These are phyloP conservation scores for Typha latifolia DNA, from an alignment of 176 grass and related monocot genomes.

Conservation along the genomic window DNA sequence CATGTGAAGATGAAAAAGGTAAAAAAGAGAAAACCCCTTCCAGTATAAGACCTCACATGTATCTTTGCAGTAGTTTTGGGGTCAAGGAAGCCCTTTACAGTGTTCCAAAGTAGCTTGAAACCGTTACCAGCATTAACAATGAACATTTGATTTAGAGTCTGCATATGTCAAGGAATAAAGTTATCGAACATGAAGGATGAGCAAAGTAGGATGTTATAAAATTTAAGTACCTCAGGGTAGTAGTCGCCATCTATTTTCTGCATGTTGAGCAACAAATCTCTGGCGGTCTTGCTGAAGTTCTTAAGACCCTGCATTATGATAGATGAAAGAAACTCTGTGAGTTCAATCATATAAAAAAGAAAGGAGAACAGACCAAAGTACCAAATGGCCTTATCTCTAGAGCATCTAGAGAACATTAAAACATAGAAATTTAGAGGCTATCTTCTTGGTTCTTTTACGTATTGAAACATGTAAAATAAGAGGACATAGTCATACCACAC, in stretches of 20 bases:
- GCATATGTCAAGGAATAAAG: conserved; percentile 21
- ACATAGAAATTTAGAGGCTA: background rate
- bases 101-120: conserved; percentile 92
- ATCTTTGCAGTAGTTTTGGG: conserved; percentile 90
- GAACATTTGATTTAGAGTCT: conserved; percentile 96
- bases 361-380: too few relatives aligned
- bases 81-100: conserved; percentile 95
- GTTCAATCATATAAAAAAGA: too few relatives aligned
- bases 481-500: conserved; percentile 53
- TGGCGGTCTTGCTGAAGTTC: conserved; percentile 87
- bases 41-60: conserved; percentile 46
- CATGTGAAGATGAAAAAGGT: background rate
- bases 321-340: conserved; percentile 1
- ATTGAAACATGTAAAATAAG: background rate
- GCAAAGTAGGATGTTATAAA: background rate
- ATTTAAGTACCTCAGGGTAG: conserved; percentile 71
- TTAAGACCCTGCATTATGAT: conserved; percentile 53
- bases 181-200: background rate
- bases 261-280: conserved; percentile 74
- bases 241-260: conserved; percentile 90
- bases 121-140: conserved; percentile 87
- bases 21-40: background rate
- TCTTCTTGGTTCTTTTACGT: background rate
- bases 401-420: too few relatives aligned
- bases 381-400: too few relatives aligned